These are phyloP conservation scores for Tritrichomonas musculus DNA, from an alignment of 208 protist species.

Conservation along the genomic window DNA sequence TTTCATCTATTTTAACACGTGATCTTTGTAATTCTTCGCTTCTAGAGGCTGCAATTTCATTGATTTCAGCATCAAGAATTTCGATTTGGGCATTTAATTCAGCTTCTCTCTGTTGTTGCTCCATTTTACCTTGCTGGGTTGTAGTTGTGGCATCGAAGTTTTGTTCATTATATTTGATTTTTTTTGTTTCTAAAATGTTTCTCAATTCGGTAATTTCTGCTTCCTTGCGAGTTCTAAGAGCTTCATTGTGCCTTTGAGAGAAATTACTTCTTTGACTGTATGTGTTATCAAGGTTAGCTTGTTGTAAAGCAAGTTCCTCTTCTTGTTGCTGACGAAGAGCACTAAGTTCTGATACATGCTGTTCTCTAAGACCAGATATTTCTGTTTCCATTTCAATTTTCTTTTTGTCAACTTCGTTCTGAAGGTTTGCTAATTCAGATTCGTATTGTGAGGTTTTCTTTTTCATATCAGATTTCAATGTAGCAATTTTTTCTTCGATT, in stretches of 20 bases:
- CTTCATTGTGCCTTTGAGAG: neutral
- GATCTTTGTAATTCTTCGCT: neutral
- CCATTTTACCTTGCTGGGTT: neutral
- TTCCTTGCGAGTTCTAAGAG: neutral
- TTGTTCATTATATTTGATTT: neutral
- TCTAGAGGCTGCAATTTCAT: neutral
- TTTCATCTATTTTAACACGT: neutral
- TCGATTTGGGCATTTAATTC: neutral
- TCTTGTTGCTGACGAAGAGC: neutral
- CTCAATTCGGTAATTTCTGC: neutral
- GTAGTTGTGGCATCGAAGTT: neutral
- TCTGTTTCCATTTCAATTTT: neutral
- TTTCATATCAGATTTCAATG: neutral
- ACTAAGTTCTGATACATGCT: neutral
- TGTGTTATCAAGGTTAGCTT: neutral
- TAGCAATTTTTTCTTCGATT: neutral
- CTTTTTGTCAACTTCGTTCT: neutral
- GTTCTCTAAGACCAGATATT: neutral
- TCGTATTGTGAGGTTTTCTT: neutral
- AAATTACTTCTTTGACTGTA: neutral
- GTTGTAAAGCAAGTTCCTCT: neutral
- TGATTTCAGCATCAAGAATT: neutral
- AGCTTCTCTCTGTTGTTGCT: neutral
- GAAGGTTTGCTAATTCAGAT: neutral
- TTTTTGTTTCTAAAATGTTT: neutral